Evolutionary conservation across 2,329 filamentous ascomycete species (phyloP), one percentile per base, ranked within the genome.

Genomic region (Raffaelea albimanens): DNA sequence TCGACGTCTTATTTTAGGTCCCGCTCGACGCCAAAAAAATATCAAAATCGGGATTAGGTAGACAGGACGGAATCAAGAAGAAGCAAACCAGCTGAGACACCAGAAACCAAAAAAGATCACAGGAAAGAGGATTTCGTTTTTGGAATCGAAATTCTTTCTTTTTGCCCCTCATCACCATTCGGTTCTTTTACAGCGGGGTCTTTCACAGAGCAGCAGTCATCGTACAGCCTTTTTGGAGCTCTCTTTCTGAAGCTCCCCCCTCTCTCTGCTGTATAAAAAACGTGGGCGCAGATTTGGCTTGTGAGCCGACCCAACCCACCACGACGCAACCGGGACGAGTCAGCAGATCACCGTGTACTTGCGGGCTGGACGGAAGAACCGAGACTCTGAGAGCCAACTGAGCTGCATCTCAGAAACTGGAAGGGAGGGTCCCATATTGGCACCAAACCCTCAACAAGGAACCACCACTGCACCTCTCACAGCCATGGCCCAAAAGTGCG

Each of bases 401-500:
- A 34, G 31, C 31, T 34, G 10, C 10, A 34, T 34, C 31, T 34
- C 31, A 16, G n/a, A n/a, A 34, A 10, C 31, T 34, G 31, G 31
- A 34, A 34, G 10, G 22, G 39, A 18, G 36, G 3, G 22, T 2
- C n/a, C 23, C 22, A 20, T 11, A 29, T 5, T 22, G 16, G 18
- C 34, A 31, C 13, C 23, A 20, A 45, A 39, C 13, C n/a, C 9
- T 16, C 13, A 10, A 10, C 18, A n/a, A 31, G 5, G n/a, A 5
- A 25, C 23, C 22, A 29, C 20, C 18, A 36, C 19, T 38, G 29
- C 22, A 16, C 31, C 13, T 33, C n/a, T n/a, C n/a, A n/a, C n/a
- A n/a, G 16, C 49, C 43, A 87, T 87, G 82, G 73, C 83, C 49
- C 78, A 82, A 59, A 97, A 95, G 71, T 98, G 93, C 66, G 88